Conservation (phyloP, 176 grass and related monocot genomes). For the Cenchrus americanus region DNA sequence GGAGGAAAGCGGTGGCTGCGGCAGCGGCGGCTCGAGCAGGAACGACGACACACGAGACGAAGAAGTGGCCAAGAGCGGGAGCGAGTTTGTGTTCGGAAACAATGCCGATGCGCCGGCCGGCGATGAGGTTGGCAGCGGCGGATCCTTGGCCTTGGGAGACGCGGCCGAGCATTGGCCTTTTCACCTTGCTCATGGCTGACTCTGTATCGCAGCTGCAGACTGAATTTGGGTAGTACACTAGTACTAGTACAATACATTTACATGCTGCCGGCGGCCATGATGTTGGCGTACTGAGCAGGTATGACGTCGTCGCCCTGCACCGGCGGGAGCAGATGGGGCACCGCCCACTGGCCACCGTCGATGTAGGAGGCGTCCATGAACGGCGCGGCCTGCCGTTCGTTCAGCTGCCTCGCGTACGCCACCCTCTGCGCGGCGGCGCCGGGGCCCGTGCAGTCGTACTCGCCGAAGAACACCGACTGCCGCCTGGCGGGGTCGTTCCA, state of each 20-base stretch:
- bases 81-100: conserved; percentile 20
- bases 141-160: not conserved
- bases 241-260: too few relatives aligned
- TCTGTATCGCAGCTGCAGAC: not conserved
- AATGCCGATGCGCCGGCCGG: not conserved
- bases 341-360: conserved; percentile 58
- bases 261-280: not conserved
- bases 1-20: not conserved
- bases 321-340: conserved; percentile 38
- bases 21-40: not conserved
- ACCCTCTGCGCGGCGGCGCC: conserved; percentile 57
- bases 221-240: not conserved
- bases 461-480: conserved; percentile 64
- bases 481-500: conserved; percentile 77
- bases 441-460: conserved; percentile 75
- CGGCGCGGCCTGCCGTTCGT: conserved; percentile 49
- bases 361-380: conserved; percentile 87
- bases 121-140: not conserved
- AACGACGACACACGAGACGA: not conserved
- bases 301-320: not conserved
- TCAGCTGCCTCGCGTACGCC: conserved; percentile 61
- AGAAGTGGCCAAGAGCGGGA: not conserved
- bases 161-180: conserved; percentile 13
- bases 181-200: not conserved
- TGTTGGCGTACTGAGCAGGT: not conserved